Base-by-base conservation (phyloP, 2,329 filamentous ascomycete species). In the Sporothrix pseudoabietina region DNA sequence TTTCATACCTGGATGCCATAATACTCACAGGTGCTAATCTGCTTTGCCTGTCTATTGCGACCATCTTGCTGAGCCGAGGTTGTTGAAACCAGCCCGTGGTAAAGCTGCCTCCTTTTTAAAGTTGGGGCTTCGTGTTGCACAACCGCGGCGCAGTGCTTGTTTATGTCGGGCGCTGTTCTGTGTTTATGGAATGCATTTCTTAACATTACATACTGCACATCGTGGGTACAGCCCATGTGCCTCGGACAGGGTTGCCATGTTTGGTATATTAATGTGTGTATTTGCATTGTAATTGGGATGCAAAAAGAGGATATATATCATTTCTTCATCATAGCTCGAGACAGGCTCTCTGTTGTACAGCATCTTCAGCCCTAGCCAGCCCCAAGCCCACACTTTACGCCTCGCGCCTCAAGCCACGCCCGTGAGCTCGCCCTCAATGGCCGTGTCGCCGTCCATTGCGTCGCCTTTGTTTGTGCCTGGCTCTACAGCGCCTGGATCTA, bases 331-430 rank as follows among this genome's bases (percentile, higher is more conserved):
- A 26, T 44, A 44, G 39, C 26, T 39, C 7, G n/a, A 10, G n/a
- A 30, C 61, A 49, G 2, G 16, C 3, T 19, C 6, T 49, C 44
- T 49, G 44, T 19, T 49, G 44, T 49, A 49, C 44, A 47, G 10
- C 41, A 47, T 10, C 44, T 16, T 49, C 44, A 49, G 44, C 44
- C 44, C 44, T 49, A 49, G 44, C 44, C 44, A 1, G 35, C 35
- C 35, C 3, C 35, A 35, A 4, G 35, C 35, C 3, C 35, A 35
- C 35, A 2, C 35, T 8, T 30, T 1, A 52, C n/a, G 10, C 10
- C 32, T 30, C 12, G 8, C 8, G 16, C 49, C 16, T 73, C 57
- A 73, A 19, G 72, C 72, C 44, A 73, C 72, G 6, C 72, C 72
- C 3, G 41, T 26, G 8, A 44, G 22, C 4, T 68, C 55, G 9